These are phyloP conservation scores for Suhomyces ambrosiae DNA, from an alignment of 1,139 yeast genomes.

Conservation along the genomic window DNA sequence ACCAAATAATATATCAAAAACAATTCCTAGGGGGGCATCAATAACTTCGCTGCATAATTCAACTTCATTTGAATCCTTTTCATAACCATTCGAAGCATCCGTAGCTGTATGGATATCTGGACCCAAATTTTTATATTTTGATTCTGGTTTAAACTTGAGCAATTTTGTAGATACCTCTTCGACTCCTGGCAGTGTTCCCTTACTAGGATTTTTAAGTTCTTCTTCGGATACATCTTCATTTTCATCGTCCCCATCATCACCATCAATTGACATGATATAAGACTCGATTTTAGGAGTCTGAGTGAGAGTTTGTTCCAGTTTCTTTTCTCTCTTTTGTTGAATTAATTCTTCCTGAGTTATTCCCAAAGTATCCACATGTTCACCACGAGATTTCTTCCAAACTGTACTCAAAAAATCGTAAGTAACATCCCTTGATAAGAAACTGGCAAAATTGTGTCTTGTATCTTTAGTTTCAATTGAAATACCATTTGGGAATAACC, in stretches of 20 bases:
- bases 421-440: constrained; percentile 79
- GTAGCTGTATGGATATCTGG: constrained; percentile 45
- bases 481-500: constrained; percentile 89
- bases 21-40: constrained; percentile 52
- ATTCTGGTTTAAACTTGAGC: constrained; percentile 31
- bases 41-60: constrained; percentile 38
- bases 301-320: not conserved
- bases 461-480: constrained; percentile 68
- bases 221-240: constrained; percentile 15
- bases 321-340: constrained; percentile 9
- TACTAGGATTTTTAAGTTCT: constrained; percentile 1
- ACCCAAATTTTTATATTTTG: constrained; percentile 41
- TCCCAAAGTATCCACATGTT: constrained; percentile 3
- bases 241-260: constrained; percentile 21
- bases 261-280: constrained; percentile 28
- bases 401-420: constrained; percentile 65
- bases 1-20: constrained; percentile 53
- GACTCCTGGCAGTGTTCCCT: not conserved
- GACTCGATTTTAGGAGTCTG: constrained; percentile 20
- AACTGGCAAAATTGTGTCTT: constrained; percentile 81
- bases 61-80: constrained; percentile 30
- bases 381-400: constrained; percentile 44
- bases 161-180: constrained; percentile 18
- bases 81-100: constrained; percentile 19
- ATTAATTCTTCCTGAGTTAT: constrained; percentile 19